Conservation (phyloP, 2,329 filamentous ascomycete species). For the Aspergillus latus region DNA sequence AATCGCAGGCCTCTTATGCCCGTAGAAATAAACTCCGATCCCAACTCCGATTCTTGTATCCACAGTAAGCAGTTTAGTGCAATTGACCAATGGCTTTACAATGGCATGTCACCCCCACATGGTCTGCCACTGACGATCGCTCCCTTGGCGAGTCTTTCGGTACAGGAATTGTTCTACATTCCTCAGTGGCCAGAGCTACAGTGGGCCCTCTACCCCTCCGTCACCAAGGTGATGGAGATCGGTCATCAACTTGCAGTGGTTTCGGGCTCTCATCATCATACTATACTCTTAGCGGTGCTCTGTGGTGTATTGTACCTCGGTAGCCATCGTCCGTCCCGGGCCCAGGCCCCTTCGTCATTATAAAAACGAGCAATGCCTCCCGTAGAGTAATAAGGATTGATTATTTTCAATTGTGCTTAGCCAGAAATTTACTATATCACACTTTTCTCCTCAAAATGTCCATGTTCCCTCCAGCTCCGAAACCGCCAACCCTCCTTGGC, state of each 20-base stretch:
- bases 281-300: too few species aligned
- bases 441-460: background rate
- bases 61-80: background rate
- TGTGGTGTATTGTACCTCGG: background rate
- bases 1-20: background rate
- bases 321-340: background rate
- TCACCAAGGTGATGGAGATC: background rate
- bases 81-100: background rate
- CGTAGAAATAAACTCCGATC: background rate
- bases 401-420: too few species aligned
- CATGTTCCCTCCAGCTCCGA: slow-evolving; percentile 3
- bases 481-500: slow-evolving; percentile 41
- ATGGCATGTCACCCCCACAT: background rate
- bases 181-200: too few species aligned
- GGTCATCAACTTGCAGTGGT: background rate
- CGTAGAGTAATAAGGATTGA: too few species aligned
- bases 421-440: too few species aligned
- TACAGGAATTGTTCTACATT: background rate
- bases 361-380: background rate
- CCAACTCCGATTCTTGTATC: too few species aligned
- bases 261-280: background rate
- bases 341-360: background rate
- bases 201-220: too few species aligned
- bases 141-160: background rate
- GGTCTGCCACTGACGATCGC: background rate